Percentiles rank a stretch among this genome's conserved stretches.
Conservation (phyloP, 129 eudicot genomes). For the Helianthus tuberosus region DNA sequence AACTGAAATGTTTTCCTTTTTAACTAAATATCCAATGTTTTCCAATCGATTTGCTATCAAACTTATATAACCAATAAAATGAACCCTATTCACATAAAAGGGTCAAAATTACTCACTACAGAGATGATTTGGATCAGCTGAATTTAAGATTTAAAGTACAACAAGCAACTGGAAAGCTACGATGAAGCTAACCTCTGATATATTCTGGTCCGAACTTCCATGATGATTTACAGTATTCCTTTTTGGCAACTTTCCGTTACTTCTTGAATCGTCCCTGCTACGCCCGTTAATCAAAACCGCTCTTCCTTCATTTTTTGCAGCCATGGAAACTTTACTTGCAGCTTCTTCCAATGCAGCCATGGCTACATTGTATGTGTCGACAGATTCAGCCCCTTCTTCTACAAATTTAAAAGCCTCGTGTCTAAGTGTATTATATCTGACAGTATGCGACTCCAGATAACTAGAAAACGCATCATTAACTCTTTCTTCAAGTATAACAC, state of each 20-base stretch:
- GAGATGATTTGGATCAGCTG: too few relatives aligned
- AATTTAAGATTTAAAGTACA: background rate
- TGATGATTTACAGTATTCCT: constrained; percentile 23
- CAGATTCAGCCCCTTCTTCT: constrained; percentile 64
- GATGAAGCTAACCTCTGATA: constrained; percentile 50
- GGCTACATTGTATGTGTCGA: constrained; percentile 53
- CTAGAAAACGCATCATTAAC: constrained; percentile 36
- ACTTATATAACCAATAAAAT: too few relatives aligned
- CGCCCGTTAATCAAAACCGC: constrained; percentile 36
- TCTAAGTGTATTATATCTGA: constrained; percentile 56
- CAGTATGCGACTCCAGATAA: constrained; percentile 52
- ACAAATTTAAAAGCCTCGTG: constrained; percentile 60
- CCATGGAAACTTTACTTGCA: constrained; percentile 47
- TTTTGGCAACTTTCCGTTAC: constrained; percentile 32
- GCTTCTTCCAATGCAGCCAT: constrained; percentile 61
- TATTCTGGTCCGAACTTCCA: constrained; percentile 32
- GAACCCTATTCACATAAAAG: too few relatives aligned
- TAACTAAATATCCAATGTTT: too few relatives aligned
- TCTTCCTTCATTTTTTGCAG: constrained; percentile 46
- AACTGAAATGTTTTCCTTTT: background rate
- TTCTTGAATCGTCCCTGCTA: constrained; percentile 35
- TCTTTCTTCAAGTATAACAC: constrained; percentile 54
- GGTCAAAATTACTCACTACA: too few relatives aligned
- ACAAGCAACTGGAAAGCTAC: constrained; percentile 9
- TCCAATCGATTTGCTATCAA: too few relatives aligned